Conservation (phyloP, 805 yeast genomes). For the Myxozyma sirexii region DNA sequence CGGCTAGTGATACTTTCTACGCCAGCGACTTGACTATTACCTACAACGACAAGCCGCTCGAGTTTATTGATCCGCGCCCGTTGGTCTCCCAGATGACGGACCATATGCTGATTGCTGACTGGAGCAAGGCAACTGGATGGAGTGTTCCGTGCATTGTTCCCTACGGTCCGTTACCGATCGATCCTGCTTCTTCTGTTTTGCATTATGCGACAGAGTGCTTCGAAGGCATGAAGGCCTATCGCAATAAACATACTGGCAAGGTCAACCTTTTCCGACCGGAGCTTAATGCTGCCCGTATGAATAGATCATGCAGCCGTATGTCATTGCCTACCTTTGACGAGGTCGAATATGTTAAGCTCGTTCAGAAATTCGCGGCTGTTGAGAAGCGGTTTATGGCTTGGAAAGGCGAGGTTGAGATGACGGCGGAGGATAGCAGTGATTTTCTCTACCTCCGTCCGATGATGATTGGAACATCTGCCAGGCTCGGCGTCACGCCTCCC, state of each 20-base stretch:
- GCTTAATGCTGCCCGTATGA: slow-evolving; percentile 55
- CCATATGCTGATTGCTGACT: slow-evolving; percentile 85
- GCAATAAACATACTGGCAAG: slow-evolving; percentile 22
- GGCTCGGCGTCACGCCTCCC: slow-evolving; percentile 53
- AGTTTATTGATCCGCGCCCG: slow-evolving; percentile 23
- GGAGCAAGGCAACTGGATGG: slow-evolving; percentile 82
- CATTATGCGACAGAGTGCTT: slow-evolving; percentile 94
- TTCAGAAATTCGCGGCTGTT: slow-evolving; percentile 48
- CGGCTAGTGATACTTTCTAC: slow-evolving; percentile 35
- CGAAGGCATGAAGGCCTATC: slow-evolving; percentile 93
- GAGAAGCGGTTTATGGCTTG: slow-evolving; percentile 52
- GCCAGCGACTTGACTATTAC: slow-evolving; percentile 56
- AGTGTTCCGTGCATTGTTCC: slow-evolving; percentile 81
- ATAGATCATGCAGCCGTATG: slow-evolving; percentile 52
- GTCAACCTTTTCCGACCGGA: slow-evolving; percentile 48
- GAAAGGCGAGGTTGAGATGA: slow-evolving; percentile 41
- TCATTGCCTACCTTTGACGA: slow-evolving; percentile 53
- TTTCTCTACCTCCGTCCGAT: slow-evolving; percentile 54
- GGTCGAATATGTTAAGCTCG: slow-evolving; percentile 50
- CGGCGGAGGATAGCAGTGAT: slow-evolving; percentile 39
- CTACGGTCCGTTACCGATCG: slow-evolving; percentile 70
- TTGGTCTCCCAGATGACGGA: slow-evolving; percentile 39
- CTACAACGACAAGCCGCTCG: slow-evolving; percentile 47
- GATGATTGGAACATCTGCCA: slow-evolving; percentile 53
- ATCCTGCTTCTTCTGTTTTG: slow-evolving; percentile 85